A percentile compares a stretch with the other conserved stretches of the same genome.
These are phyloP conservation scores for Trametes cingulata DNA, from an alignment of 768 basidiomycete genomes.

Conservation along the genomic window DNA sequence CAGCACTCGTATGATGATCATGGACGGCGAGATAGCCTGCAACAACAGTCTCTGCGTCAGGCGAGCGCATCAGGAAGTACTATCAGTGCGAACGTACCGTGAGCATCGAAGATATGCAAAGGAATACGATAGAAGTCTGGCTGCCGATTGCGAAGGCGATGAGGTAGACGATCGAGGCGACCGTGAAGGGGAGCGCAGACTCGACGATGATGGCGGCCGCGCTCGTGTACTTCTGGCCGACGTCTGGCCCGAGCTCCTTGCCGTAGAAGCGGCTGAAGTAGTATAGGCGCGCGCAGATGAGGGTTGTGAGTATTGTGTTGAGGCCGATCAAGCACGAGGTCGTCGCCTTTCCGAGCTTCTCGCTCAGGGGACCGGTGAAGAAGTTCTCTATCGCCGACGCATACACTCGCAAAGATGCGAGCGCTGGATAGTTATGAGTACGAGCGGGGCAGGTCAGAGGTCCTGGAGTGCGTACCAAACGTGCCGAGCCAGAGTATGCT, in stretches of 20 bases:
- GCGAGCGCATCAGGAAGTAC: too few species aligned
- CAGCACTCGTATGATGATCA: too few species aligned
- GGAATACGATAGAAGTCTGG: slow-evolving; percentile 17
- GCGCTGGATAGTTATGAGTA: neutral
- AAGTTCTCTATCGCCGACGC: slow-evolving; percentile 4
- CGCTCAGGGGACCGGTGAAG: slow-evolving; percentile 6
- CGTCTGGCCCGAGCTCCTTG: neutral
- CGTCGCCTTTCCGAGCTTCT: slow-evolving; percentile 6
- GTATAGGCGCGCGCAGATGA: slow-evolving; percentile 20
- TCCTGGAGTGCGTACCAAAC: slow-evolving; percentile 1
- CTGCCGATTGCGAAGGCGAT: slow-evolving; percentile 11
- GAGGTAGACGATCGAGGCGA: slow-evolving; percentile 21
- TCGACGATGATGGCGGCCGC: slow-evolving; percentile 13
- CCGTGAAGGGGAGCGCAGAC: slow-evolving; percentile 20
- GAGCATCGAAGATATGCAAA: slow-evolving; percentile 21
- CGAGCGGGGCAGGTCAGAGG: slow-evolving; percentile 15
- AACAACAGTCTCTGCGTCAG: too few species aligned
- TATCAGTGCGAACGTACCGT: slow-evolving; percentile 9
- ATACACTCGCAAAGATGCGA: slow-evolving; percentile 11
- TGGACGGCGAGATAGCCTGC: too few species aligned
- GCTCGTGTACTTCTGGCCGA: slow-evolving; percentile 2
- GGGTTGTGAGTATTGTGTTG: slow-evolving; percentile 11
- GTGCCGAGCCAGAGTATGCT: slow-evolving; percentile 4
- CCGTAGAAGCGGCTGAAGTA: neutral
- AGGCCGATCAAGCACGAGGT: slow-evolving; percentile 6